These are phyloP conservation scores for Phytopythium delawarense DNA, from an alignment of 352 stramenopile species.

Conservation along the genomic window DNA sequence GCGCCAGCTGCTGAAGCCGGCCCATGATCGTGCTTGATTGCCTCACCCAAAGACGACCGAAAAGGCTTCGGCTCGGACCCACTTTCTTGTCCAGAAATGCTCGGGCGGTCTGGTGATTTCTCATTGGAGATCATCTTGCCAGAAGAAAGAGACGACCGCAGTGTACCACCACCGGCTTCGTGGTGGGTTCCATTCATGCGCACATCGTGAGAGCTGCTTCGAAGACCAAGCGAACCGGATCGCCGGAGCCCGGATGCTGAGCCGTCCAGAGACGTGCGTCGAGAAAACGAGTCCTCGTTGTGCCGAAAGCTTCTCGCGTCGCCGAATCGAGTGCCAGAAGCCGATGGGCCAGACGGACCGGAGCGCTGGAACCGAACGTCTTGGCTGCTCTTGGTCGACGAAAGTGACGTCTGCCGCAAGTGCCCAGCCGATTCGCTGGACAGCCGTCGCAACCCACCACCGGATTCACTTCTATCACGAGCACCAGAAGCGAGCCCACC, in stretches of 20 bases:
- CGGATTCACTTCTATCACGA: constrained; percentile 8
- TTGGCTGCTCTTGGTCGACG: constrained; percentile 35
- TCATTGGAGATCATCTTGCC: background rate
- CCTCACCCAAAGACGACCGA: background rate
- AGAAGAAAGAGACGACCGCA: background rate
- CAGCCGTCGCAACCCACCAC: constrained; percentile 14
- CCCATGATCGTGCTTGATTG: background rate
- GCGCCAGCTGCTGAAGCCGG: background rate
- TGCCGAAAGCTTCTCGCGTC: background rate
- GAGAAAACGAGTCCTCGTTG: constrained; percentile 16
- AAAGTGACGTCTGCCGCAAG: constrained; percentile 13
- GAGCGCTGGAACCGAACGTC: constrained; percentile 42
- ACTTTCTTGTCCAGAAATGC: background rate
- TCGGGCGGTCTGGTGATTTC: background rate
- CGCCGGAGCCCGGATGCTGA: constrained; percentile 14
- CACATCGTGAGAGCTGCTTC: constrained; percentile 17
- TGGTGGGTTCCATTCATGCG: constrained; percentile 10
- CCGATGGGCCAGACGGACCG: background rate
- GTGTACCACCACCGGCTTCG: background rate
- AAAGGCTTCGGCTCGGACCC: background rate
- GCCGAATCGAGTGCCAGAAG: background rate
- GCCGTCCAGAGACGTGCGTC: constrained; percentile 30
- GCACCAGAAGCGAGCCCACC: background rate
- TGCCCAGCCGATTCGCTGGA: constrained; percentile 15
- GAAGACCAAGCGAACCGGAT: constrained; percentile 4